Conservation (phyloP, 129 eudicot species). For the Scalesia atractyloides region DNA sequence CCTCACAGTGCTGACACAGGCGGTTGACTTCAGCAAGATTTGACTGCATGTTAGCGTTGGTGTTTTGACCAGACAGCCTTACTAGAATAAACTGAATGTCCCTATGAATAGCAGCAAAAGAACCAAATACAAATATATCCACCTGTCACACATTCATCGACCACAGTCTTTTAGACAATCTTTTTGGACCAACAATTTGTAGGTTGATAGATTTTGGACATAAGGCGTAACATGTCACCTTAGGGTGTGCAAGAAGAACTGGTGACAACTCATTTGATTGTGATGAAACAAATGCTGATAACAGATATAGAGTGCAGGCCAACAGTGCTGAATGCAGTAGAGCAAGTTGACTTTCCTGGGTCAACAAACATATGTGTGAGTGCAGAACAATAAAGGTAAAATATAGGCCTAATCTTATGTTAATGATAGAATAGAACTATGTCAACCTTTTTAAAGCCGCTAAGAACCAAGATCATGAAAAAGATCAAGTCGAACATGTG, state of each 20-base stretch:
- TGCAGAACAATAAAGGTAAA: constrained; percentile 1
- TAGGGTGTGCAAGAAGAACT: constrained; percentile 71
- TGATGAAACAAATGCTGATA: constrained; percentile 66
- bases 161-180: constrained; percentile 8
- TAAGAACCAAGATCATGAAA: constrained; percentile 52
- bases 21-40: constrained; percentile 55
- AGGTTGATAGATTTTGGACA: background rate
- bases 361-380: constrained; percentile 27
- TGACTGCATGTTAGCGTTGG: constrained; percentile 27
- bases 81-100: constrained; percentile 69
- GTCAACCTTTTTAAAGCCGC: constrained; percentile 58
- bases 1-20: constrained; percentile 89
- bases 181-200: background rate
- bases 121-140: constrained; percentile 65
- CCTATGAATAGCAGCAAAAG: constrained; percentile 68
- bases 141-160: constrained; percentile 58
- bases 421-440: constrained; percentile 9
- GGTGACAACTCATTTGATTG: constrained; percentile 78
- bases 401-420: constrained; percentile 1
- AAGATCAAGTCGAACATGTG: constrained; percentile 80
- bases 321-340: constrained; percentile 76
- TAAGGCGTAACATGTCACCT: constrained; percentile 45
- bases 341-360: constrained; percentile 54
- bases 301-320: constrained; percentile 69
- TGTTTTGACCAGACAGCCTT: constrained; percentile 47